These are phyloP conservation scores for Umbelopsis sp. DNA, from an alignment of 192 early-diverging fungal species.

Conservation along the genomic window DNA sequence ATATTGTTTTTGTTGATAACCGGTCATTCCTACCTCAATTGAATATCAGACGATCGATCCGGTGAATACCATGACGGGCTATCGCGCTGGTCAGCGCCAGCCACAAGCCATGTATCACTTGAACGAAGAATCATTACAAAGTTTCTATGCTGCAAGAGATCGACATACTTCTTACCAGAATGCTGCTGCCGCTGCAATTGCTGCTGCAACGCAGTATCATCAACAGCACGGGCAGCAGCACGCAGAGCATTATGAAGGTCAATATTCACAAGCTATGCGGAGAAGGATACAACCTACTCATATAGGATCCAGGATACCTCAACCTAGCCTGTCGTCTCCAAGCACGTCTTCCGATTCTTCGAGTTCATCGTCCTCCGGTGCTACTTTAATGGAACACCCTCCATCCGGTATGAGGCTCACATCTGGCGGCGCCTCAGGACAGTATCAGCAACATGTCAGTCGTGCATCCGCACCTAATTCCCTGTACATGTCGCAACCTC, in stretches of 20 bases:
- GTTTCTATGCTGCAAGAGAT: conserved; percentile 13
- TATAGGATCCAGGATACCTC: conserved; percentile 8
- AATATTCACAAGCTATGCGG: background rate
- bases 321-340: conserved; percentile 2
- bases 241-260: background rate
- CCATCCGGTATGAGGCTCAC: background rate
- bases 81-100: conserved; percentile 16
- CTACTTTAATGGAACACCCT: background rate
- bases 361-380: background rate
- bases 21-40: conserved; percentile 18
- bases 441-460: background rate
- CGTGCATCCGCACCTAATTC: background rate
- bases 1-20: background rate
- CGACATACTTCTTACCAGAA: conserved; percentile 1
- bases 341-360: background rate
- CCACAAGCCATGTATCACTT: conserved; percentile 19
- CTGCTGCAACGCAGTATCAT: conserved; percentile 11
- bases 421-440: background rate
- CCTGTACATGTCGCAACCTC: background rate
- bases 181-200: conserved; percentile 9
- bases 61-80: conserved; percentile 12
- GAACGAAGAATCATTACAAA: background rate
- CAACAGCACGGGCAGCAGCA: background rate
- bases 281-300: conserved; percentile 11
- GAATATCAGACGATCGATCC: background rate